Conservation (phyloP, 1,284 basidiomycete species). For the Athelia sp. region DNA sequence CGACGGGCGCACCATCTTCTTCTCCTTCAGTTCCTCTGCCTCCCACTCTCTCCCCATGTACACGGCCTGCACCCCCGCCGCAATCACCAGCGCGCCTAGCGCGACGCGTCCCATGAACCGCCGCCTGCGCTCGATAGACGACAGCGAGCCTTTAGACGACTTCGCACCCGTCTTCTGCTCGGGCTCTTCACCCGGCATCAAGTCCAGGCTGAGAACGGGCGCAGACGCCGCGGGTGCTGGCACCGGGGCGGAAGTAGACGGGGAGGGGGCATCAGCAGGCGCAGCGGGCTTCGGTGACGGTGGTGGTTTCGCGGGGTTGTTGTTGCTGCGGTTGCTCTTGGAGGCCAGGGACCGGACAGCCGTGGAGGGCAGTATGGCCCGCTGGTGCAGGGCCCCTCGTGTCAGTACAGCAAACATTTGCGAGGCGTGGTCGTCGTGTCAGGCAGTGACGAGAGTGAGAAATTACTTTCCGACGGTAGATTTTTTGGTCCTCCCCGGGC, state of each 20-base stretch:
- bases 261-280: neutral
- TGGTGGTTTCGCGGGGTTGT: neutral
- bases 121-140: constrained; percentile 68
- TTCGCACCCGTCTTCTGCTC: constrained; percentile 59
- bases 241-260: neutral
- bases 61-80: constrained; percentile 35
- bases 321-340: neutral
- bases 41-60: constrained; percentile 65
- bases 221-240: neutral
- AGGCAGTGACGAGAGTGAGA: no score
- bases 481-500: no score
- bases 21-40: constrained; percentile 43
- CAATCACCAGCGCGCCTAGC: constrained; percentile 49
- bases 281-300: neutral
- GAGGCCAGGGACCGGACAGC: no score
- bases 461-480: no score
- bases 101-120: constrained; percentile 48
- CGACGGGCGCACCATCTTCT: constrained; percentile 42
- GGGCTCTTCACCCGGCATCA: constrained; percentile 40
- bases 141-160: constrained; percentile 66
- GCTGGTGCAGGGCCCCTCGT: no score
- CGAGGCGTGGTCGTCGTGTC: no score
- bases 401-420: no score
- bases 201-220: constrained; percentile 45
- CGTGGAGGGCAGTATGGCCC: no score